These are phyloP conservation scores for Solioccasus polychromus DNA, from an alignment of 768 basidiomycete genomes.

Conservation along the genomic window DNA sequence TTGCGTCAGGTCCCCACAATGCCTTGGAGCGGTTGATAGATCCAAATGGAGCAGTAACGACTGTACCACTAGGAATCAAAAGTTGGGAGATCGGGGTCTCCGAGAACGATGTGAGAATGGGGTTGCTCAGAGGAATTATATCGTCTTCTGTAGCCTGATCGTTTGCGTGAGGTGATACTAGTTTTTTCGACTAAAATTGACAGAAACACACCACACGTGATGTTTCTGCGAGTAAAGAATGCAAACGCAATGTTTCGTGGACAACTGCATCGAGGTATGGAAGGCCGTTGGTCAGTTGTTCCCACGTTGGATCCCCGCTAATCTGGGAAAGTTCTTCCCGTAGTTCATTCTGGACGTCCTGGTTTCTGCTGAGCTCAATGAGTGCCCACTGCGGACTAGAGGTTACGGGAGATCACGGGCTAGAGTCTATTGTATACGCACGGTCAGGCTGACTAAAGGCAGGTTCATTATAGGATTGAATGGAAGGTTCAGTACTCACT, in stretches of 20 bases:
- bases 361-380: constrained; percentile 48
- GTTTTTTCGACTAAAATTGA: neutral
- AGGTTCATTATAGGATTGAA: neutral
- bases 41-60: constrained; percentile 42
- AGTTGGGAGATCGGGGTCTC: constrained; percentile 34
- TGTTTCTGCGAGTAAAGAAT: constrained; percentile 35
- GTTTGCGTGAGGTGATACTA: neutral
- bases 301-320: constrained; percentile 49
- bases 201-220: constrained; percentile 7
- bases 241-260: constrained; percentile 44
- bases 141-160: constrained; percentile 52
- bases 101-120: constrained; percentile 41
- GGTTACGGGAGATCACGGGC: too few relatives aligned
- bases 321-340: constrained; percentile 47
- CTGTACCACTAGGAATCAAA: constrained; percentile 45
- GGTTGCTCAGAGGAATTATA: constrained; percentile 50
- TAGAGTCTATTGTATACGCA: neutral
- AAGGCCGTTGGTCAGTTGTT: constrained; percentile 45
- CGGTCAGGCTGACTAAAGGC: constrained; percentile 25
- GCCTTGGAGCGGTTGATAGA: constrained; percentile 48
- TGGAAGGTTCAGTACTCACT: constrained; percentile 18
- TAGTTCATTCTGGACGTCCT: constrained; percentile 43
- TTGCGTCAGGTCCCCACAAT: constrained; percentile 61
- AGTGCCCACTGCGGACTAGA: constrained; percentile 43
- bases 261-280: constrained; percentile 56